Percentiles rank a stretch among this genome's conserved stretches.
These are phyloP conservation scores for Suhomyces wounanorum DNA, from an alignment of 1,139 yeast genomes.

Conservation along the genomic window DNA sequence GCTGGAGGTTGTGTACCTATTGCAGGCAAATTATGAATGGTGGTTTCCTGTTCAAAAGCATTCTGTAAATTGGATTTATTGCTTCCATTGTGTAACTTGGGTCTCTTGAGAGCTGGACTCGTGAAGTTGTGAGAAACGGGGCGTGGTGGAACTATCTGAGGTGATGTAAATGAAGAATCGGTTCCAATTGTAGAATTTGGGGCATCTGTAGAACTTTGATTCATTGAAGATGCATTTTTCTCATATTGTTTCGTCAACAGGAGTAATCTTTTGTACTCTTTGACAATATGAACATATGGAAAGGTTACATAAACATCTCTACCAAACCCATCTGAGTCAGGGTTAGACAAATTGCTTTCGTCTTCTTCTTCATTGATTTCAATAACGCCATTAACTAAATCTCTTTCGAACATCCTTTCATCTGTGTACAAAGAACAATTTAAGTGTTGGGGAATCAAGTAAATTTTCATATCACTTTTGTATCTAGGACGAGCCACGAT, in stretches of 20 bases:
- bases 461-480: constrained; percentile 52
- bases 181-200: background rate
- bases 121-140: background rate
- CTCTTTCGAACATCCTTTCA: constrained; percentile 53
- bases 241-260: constrained; percentile 7
- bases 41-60: background rate
- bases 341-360: constrained; percentile 4
- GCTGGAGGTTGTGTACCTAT: background rate
- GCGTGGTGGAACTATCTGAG: constrained; percentile 1
- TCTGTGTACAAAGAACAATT: constrained; percentile 50
- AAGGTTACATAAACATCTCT: constrained; percentile 28
- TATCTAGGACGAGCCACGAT: constrained; percentile 55
- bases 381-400: constrained; percentile 51
- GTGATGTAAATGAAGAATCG: background rate
- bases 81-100: background rate
- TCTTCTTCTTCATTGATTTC: constrained; percentile 21
- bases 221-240: background rate
- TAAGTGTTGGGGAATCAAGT: constrained; percentile 30
- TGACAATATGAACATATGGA: constrained; percentile 23
- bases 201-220: background rate
- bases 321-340: constrained; percentile 7
- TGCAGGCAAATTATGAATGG: too few relatives aligned
- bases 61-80: background rate
- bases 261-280: constrained; percentile 19
- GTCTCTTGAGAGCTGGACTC: background rate